Base-by-base conservation (phyloP, 2,329 filamentous ascomycete genomes). In the Mycocentrospora acerina region DNA sequence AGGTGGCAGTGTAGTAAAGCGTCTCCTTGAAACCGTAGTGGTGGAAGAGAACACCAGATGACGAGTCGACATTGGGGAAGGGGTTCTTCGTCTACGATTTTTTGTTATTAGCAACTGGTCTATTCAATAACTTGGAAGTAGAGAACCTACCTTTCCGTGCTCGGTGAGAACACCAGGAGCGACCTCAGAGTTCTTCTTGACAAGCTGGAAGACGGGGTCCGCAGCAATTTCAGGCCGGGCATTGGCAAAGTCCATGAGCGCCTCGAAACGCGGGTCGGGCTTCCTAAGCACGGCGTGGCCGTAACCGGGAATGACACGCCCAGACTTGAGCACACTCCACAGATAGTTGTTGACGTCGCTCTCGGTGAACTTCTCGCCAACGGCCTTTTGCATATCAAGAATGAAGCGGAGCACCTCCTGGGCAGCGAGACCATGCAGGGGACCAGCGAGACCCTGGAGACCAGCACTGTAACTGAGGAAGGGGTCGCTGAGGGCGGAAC, bases 371-470 rank as follows among this genome's bases (percentile, higher is more conserved):
- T 79, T 79, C 34, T 77, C 76, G 42, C 90, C 89, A 47, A 98
- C 91, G 53, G 81, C 74, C 30, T 90, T 83, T 75, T 95, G 87
- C 93, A 98, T 97, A 69, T 95, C 86, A 38, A 96, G 70, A 59
- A 96, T 94, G 88, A 90, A 98, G 63, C 93, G 87, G 47, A 98
- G 82, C 25, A 97, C 93, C 68, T 98, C 93, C 70, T 98, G 93
- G 6, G 93, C 93, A 33, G 93, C 93, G 43, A 98, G 83, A 41
- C 91, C 88, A 69, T 95, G 89, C 15, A 95, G 77, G 15, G 91
- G 91, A n/a, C 91, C 93, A 12, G 91, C 93, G 11, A 98, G 83
- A 66, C 93, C 93, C 65, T 96, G 88, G 4, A 98, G 82, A 68
- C 93, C 93, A 40, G 93, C 93, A 55, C 88, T 93, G 77, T 97